A percentile compares a stretch with the other conserved stretches of the same genome.
phyloP scores from a whole-genome alignment of 169 alveolate species.

The Babesia ovis region DNA sequence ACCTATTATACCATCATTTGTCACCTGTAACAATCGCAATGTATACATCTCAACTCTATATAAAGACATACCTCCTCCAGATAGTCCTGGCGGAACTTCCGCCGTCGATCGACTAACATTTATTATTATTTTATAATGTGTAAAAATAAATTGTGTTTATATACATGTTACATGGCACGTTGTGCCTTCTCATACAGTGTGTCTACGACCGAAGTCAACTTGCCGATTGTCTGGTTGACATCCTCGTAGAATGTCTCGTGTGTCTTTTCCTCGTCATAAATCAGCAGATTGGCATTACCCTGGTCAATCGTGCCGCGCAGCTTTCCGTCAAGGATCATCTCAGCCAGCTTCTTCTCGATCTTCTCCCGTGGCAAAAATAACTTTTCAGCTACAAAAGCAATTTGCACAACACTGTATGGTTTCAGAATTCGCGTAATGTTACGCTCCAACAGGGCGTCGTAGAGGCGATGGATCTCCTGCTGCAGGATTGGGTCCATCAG shows the following conservation, averaged over 20 bases:
- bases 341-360: conserved; percentile 87
- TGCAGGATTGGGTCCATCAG: conserved; percentile 83
- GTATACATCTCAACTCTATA: too few species aligned
- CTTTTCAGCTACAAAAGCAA: conserved; percentile 83
- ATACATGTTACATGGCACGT: conserved; percentile 56
- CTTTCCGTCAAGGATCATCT: conserved; percentile 93
- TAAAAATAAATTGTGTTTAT: not conserved
- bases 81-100: conserved; percentile 13
- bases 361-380: conserved; percentile 80
- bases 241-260: conserved; percentile 73
- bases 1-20: too few species aligned
- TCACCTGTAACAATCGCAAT: too few species aligned
- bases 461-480: conserved; percentile 83
- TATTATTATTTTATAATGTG: not conserved
- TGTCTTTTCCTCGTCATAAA: conserved; percentile 80
- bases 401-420: conserved; percentile 90
- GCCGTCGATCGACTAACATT: conserved; percentile 16
- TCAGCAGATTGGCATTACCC: conserved; percentile 83
- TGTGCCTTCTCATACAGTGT: conserved; percentile 81
- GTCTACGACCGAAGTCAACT: conserved; percentile 81
- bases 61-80: conserved; percentile 29
- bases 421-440: conserved; percentile 86
- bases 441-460: conserved; percentile 86
- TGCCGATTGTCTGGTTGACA: conserved; percentile 73
- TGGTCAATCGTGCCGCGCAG: conserved; percentile 94